Percentiles rank a stretch among this genome's conserved stretches.
These are phyloP conservation scores for Dalbergia cochinchinensis DNA, from an alignment of 306 rosid genomes.

Conservation along the genomic window DNA sequence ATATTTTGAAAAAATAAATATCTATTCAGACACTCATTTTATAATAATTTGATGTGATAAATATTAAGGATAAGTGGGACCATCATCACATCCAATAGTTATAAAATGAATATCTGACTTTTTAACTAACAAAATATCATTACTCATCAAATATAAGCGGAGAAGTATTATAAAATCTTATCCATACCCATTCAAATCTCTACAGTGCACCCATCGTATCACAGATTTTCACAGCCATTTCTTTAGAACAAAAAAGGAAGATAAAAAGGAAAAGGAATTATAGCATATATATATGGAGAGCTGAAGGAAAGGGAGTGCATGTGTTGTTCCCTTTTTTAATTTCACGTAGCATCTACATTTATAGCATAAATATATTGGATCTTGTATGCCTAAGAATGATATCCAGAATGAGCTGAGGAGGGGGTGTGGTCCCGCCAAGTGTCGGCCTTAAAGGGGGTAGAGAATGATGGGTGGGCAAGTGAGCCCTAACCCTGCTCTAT, in stretches of 20 bases:
- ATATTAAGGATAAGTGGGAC: no score
- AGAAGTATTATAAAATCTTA: constrained; percentile 18
- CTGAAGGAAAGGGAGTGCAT: constrained; percentile 25
- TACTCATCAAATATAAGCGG: constrained; percentile 29
- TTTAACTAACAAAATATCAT: no score
- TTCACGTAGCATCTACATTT: neutral
- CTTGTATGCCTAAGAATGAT: constrained; percentile 18
- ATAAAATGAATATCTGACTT: no score
- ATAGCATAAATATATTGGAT: constrained; percentile 21
- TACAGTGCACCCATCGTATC: constrained; percentile 45
- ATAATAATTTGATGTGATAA: no score
- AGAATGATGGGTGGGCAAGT: constrained; percentile 61
- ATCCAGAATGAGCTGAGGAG: neutral
- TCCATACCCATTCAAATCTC: constrained; percentile 26
- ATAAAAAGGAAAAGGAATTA: neutral
- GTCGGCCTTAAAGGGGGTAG: constrained; percentile 55
- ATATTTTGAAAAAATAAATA: no score
- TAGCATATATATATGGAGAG: neutral
- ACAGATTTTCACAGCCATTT: neutral
- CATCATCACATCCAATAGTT: no score
- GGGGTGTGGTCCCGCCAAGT: constrained; percentile 48
- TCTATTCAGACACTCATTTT: no score
- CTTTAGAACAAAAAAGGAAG: neutral
- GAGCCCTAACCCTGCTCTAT: constrained; percentile 46
- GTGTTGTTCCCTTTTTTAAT: constrained; percentile 3